Conservation (phyloP, 345 rosid genomes). For the Sonneratia alba region DNA sequence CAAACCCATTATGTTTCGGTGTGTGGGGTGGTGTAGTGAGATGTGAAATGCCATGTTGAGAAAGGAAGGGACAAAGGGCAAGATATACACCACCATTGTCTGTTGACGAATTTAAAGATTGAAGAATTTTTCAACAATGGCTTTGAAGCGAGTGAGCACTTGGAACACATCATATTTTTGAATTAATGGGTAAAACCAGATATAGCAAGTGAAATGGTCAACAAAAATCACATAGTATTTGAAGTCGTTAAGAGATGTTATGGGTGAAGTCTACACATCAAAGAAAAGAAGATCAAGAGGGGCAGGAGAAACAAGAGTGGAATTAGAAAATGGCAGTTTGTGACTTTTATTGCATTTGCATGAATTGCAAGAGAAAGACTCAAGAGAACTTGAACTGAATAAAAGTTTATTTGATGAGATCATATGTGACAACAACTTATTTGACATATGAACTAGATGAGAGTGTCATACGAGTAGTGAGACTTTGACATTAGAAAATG, state of each 20-base stretch:
- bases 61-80: background rate
- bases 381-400: too few relatives aligned
- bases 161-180: background rate
- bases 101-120: too few relatives aligned
- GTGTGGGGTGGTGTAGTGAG: constrained; percentile 7
- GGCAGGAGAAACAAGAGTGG: background rate
- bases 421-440: too few relatives aligned
- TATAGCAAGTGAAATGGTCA: constrained; percentile 6
- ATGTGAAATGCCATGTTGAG: background rate
- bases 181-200: constrained; percentile 6
- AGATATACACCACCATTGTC: constrained; percentile 8
- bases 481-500: background rate
- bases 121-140: background rate
- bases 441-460: too few relatives aligned
- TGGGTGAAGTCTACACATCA: constrained; percentile 6
- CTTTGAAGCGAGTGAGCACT: constrained; percentile 5
- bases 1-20: constrained; percentile 1
- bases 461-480: too few relatives aligned
- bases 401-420: too few relatives aligned
- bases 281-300: constrained; percentile 5
- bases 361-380: too few relatives aligned
- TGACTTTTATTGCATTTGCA: constrained; percentile 9
- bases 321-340: background rate
- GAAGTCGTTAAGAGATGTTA: background rate
- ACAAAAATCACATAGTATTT: constrained; percentile 7